Base-by-base conservation (phyloP, 78 protist species). In the Speleostelium caveatum region DNA sequence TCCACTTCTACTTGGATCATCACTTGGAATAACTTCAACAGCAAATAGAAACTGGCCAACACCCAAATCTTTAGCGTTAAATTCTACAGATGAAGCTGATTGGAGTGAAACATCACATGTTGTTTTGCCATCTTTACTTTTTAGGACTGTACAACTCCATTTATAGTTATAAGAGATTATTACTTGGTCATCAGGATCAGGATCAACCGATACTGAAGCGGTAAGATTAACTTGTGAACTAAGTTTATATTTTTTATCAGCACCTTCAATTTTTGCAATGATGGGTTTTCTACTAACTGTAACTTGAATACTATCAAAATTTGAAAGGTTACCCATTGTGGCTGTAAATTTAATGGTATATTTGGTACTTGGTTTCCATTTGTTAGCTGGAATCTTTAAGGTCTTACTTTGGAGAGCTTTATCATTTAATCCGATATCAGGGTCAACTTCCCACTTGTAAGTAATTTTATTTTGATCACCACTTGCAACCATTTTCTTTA, bases 371-470 rank as follows among this genome's bases (percentile, higher is more conserved):
- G 63, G 39, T 12, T 30, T 39, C 91, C 68, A 83, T 51, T 38
- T 26, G 10, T 33, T 19, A 42, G 24, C 8, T 2, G 71, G 69
- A 39, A 69, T 55, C 28, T 8, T 36, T 28, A 83, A 26, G 24
- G 2, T 69, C 33, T 24, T 42, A n/a, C 49, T 33, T 0, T 14
- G 30, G 45, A 68, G 19, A 28, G 6, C 10, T 22, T 39, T 12
- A 12, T 36, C 0, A 22, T 16, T 10, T 22, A 69, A 39, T 35
- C 30, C 35, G 22, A 78, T 49, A 0, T 22, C 59, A 0, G 91
- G 91, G 4, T 39, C 12, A 12, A 83, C 63, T 28, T 38, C 17
- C 91, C 91, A 83, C 59, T 56, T 45, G 21, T 83, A 83, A 17
- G 38, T 41, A 0, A 61, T 16, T n/a, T n/a, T 55, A 12, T 16